phyloP scores from a whole-genome alignment of 2,329 filamentous ascomycete genomes.

The Emmonsiellopsis sp. region DNA sequence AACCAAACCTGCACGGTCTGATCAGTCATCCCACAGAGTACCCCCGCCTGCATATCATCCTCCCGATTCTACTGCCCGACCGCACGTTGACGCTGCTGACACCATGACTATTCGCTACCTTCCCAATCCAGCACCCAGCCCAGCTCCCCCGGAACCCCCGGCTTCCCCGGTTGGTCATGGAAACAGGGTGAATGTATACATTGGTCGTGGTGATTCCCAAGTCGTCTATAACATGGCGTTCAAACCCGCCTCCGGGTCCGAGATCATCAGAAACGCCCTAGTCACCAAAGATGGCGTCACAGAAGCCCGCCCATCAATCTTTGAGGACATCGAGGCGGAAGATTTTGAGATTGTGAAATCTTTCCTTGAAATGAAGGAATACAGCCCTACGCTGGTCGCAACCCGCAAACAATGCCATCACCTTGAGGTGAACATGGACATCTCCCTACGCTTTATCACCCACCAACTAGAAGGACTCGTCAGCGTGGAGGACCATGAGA shows the following conservation, averaged over 20 bases:
- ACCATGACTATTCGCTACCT: too few relatives aligned
- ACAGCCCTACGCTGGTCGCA: neutral
- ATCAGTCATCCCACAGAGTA: too few relatives aligned
- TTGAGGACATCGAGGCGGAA: neutral
- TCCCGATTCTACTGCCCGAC: too few relatives aligned
- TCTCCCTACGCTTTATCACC: neutral
- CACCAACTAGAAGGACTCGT: slow-evolving; percentile 6
- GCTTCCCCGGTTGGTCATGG: neutral
- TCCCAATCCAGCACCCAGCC: neutral
- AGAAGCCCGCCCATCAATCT: neutral
- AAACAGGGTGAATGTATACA: neutral
- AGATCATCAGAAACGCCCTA: neutral
- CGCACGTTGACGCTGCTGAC: too few relatives aligned
- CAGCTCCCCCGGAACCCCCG: neutral
- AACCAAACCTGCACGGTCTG: too few relatives aligned
- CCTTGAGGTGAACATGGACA: neutral
- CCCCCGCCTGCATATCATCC: too few relatives aligned
- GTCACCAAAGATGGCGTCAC: neutral
- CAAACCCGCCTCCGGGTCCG: neutral
- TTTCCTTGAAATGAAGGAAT: neutral
- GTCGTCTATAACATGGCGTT: neutral
- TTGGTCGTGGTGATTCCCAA: neutral
- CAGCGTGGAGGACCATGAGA: slow-evolving; percentile 1
- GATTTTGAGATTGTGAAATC: neutral
- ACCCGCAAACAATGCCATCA: neutral